Evolutionary conservation across 805 yeast species (phyloP).

Genomic region (Metschnikowia baotianmanensis): DNA sequence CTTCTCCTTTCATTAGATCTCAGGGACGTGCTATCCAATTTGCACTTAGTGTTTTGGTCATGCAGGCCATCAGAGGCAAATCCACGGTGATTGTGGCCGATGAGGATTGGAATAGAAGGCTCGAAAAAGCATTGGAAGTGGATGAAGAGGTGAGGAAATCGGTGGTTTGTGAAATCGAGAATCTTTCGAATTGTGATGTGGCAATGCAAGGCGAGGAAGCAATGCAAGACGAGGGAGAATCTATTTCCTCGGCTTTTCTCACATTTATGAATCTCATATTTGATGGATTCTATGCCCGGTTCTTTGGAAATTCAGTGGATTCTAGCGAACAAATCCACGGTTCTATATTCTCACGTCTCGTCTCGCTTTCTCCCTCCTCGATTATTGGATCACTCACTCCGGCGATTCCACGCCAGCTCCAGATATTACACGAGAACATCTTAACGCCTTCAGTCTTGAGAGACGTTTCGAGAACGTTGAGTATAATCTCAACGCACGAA

Average conservation of each 20-base stretch:
- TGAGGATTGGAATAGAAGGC: conserved; percentile 68
- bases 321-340: conserved; percentile 32
- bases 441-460: conserved; percentile 23
- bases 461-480: conserved; percentile 45
- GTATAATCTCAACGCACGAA: conserved; percentile 49
- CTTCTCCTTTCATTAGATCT: conserved; percentile 28
- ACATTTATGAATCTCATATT: conserved; percentile 33
- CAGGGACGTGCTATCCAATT: conserved; percentile 49
- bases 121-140: conserved; percentile 65
- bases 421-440: conserved; percentile 22
- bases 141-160: conserved; percentile 50
- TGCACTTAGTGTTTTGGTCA: conserved; percentile 56
- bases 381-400: conserved; percentile 23
- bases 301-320: conserved; percentile 11
- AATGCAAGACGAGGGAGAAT: conserved; percentile 12
- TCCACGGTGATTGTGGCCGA: conserved; percentile 61
- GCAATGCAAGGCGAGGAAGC: conserved; percentile 19
- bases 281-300: conserved; percentile 32
- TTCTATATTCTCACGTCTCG: conserved; percentile 30
- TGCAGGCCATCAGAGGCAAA: conserved; percentile 56
- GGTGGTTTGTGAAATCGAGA: conserved; percentile 23
- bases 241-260: conserved; percentile 1
- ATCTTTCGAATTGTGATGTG: conserved; percentile 16
- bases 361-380: conserved; percentile 31
- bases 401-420: conserved; percentile 23